A percentile compares a stretch with the other conserved stretches of the same genome.
phyloP scores from a whole-genome alignment of 495 filamentous ascomycete genomes.

The Podospora fimiseda region DNA sequence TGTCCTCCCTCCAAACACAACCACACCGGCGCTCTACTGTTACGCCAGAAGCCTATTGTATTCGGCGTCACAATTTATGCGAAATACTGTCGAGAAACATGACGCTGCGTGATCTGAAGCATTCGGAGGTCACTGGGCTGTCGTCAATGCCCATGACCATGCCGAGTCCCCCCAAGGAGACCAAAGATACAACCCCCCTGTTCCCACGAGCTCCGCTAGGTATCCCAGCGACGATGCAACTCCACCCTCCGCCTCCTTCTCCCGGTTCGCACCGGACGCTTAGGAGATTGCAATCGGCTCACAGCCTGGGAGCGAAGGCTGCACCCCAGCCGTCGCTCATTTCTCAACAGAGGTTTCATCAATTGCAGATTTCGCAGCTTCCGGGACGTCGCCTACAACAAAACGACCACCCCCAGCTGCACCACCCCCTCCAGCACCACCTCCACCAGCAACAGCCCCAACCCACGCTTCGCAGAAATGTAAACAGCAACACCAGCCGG shows the following conservation, averaged over 20 bases:
- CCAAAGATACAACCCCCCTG: constrained; percentile 11
- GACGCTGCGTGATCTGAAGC: constrained; percentile 20
- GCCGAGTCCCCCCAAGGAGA: constrained; percentile 35
- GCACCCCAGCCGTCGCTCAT: constrained; percentile 40
- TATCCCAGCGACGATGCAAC: constrained; percentile 17
- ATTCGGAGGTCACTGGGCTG: constrained; percentile 1
- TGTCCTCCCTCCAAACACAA: neutral
- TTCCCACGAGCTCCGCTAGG: constrained; percentile 9
- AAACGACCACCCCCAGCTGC: constrained; percentile 15
- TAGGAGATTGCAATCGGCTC: constrained; percentile 51
- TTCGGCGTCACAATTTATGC: neutral
- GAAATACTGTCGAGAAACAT: constrained; percentile 3
- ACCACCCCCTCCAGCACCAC: constrained; percentile 15
- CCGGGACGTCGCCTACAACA: constrained; percentile 23
- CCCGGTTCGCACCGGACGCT: constrained; percentile 39
- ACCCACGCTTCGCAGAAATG: constrained; percentile 24
- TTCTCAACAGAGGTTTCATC: constrained; percentile 44
- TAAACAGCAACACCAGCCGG: constrained; percentile 31
- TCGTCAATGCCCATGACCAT: constrained; percentile 15
- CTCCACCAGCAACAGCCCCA: constrained; percentile 8
- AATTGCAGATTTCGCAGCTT: constrained; percentile 23
- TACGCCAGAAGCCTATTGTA: neutral
- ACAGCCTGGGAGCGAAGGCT: constrained; percentile 43
- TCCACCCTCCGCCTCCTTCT: constrained; percentile 31
- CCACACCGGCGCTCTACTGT: neutral